phyloP scores from a whole-genome alignment of 768 basidiomycete species.

The Hericium coralloides region DNA sequence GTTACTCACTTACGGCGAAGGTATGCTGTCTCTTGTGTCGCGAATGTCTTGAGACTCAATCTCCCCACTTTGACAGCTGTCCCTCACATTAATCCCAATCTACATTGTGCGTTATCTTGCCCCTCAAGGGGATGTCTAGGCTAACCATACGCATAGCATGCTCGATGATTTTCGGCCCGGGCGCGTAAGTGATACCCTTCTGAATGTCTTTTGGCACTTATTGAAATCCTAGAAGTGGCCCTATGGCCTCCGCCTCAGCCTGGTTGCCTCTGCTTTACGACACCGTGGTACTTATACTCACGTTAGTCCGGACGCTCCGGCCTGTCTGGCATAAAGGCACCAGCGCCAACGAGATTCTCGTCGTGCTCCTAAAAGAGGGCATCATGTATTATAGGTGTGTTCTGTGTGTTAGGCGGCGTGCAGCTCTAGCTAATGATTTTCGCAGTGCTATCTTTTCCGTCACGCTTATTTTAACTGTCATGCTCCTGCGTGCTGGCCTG shows the following conservation, averaged over 20 bases:
- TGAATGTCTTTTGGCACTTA: neutral
- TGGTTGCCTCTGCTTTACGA: slow-evolving; percentile 35
- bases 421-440: no score
- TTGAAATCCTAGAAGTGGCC: slow-evolving; percentile 8
- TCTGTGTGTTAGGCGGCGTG: no score
- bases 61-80: neutral
- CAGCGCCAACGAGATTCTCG: slow-evolving; percentile 1
- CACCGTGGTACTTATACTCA: slow-evolving; percentile 26
- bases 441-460: slow-evolving; percentile 29
- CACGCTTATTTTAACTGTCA: slow-evolving; percentile 29
- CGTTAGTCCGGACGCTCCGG: slow-evolving; percentile 21
- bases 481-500: slow-evolving; percentile 24
- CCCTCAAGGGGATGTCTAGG: neutral
- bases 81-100: neutral
- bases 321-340: neutral
- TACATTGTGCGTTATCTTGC: neutral
- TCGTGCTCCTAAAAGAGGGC: slow-evolving; percentile 5
- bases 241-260: slow-evolving; percentile 26
- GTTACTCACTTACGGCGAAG: slow-evolving; percentile 41
- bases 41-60: neutral
- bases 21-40: slow-evolving; percentile 25
- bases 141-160: slow-evolving; percentile 24
- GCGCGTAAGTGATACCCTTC: slow-evolving; percentile 15
- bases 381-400: slow-evolving; percentile 8
- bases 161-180: slow-evolving; percentile 28